Evolutionary conservation across 2,329 filamentous ascomycete genomes (phyloP).

Genomic region (Helicocarpus griseus): DNA sequence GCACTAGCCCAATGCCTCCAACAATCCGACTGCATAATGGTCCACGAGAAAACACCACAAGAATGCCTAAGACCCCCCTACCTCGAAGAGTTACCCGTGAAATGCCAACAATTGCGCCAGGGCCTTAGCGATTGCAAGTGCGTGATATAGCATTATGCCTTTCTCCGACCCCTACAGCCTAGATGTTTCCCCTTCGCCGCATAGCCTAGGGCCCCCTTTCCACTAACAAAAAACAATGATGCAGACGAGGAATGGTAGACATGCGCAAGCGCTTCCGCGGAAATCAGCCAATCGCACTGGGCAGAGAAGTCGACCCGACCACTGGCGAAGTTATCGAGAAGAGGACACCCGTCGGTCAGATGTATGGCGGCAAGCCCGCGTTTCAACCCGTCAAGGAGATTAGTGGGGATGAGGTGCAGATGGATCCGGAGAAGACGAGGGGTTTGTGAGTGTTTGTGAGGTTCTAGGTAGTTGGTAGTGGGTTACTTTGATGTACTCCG

Average conservation of each 20-base stretch:
- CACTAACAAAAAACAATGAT: not conserved
- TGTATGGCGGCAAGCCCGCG: constrained; percentile 70
- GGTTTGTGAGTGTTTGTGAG: constrained; percentile 24
- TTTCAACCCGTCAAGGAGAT: constrained; percentile 58
- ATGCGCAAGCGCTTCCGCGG: constrained; percentile 98
- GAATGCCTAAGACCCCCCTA: constrained; percentile 84
- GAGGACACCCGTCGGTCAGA: constrained; percentile 46
- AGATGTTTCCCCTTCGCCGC: not conserved
- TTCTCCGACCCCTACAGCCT: not conserved
- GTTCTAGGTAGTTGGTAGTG: not conserved
- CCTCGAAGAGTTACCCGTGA: constrained; percentile 67
- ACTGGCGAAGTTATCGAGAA: constrained; percentile 18
- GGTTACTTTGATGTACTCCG: not conserved
- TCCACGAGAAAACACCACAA: constrained; percentile 72
- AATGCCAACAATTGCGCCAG: constrained; percentile 87
- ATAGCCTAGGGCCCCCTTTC: not conserved
- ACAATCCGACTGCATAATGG: constrained; percentile 91
- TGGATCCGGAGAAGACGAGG: constrained; percentile 40
- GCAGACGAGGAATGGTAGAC: constrained; percentile 78
- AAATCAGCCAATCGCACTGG: constrained; percentile 71
- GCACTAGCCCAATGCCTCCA: constrained; percentile 92
- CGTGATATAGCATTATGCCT: constrained; percentile 14
- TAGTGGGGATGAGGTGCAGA: constrained; percentile 54
- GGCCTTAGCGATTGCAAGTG: constrained; percentile 86
- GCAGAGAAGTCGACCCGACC: constrained; percentile 47